Conservation (phyloP, 305 asterid species). For the Fraxinus nigra region DNA sequence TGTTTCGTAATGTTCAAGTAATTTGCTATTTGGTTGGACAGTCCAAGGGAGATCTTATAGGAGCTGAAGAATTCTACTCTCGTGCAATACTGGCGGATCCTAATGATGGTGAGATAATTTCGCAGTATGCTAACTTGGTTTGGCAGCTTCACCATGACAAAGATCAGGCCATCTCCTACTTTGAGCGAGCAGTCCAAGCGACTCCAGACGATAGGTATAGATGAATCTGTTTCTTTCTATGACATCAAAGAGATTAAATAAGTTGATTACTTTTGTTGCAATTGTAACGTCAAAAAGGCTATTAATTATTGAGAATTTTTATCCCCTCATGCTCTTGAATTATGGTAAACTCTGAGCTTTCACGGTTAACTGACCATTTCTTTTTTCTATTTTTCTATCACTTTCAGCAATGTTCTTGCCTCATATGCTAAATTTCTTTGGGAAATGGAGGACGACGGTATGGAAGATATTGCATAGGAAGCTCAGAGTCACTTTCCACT, state of each 20-base stretch:
- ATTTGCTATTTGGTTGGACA: conserved; percentile 27
- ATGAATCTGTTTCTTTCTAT: neutral
- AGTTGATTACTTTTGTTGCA: neutral
- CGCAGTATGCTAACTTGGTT: conserved; percentile 55
- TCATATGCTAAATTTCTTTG: conserved; percentile 51
- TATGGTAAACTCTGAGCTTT: neutral
- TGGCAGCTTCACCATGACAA: conserved; percentile 70
- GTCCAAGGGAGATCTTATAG: conserved; percentile 62
- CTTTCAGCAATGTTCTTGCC: conserved; percentile 68
- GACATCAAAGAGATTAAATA: neutral
- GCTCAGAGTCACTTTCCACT: conserved; percentile 4
- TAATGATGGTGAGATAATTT: conserved; percentile 53
- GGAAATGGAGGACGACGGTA: conserved; percentile 43
- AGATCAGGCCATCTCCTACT: conserved; percentile 55
- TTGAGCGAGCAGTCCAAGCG: conserved; percentile 60
- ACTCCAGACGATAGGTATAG: conserved; percentile 64
- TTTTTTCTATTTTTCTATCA: neutral
- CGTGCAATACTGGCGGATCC: conserved; percentile 68
- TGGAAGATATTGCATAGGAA: conserved; percentile 28
- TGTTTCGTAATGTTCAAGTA: neutral
- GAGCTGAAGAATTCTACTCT: conserved; percentile 67
- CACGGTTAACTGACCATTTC: neutral
- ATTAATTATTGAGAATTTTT: neutral
- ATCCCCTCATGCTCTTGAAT: neutral
- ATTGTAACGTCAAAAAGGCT: neutral